Conservation (phyloP, 139 green algal species). For the Edaphochlamys debaryana region DNA sequence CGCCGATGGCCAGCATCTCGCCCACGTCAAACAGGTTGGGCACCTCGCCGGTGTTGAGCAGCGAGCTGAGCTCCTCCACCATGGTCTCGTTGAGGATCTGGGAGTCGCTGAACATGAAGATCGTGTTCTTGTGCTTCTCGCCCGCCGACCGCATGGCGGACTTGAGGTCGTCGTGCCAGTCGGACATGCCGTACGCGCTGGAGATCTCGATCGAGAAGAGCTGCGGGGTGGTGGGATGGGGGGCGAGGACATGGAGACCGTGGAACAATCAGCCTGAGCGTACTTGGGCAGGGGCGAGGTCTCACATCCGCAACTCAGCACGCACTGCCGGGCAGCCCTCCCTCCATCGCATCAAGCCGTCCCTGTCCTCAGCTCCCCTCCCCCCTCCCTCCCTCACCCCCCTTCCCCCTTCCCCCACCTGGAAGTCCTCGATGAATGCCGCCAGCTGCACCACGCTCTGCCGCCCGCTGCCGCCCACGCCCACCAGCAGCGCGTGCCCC, state of each 20-base stretch:
- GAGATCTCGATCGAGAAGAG: slow-evolving; percentile 71
- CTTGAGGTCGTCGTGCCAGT: slow-evolving; percentile 84
- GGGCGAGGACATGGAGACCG: no score
- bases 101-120: slow-evolving; percentile 81
- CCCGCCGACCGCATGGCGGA: slow-evolving; percentile 66
- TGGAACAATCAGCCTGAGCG: no score
- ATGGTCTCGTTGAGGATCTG: slow-evolving; percentile 73
- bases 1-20: slow-evolving; percentile 50
- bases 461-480: slow-evolving; percentile 71
- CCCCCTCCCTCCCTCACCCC: no score
- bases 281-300: no score
- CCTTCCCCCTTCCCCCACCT: no score
- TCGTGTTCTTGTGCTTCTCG: slow-evolving; percentile 54
- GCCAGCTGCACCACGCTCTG: slow-evolving; percentile 75
- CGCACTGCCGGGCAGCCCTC: no score
- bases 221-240: neutral
- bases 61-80: slow-evolving; percentile 81
- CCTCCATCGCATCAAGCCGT: no score
- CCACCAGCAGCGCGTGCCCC: slow-evolving; percentile 76
- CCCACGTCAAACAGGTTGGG: slow-evolving; percentile 74
- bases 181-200: slow-evolving; percentile 64
- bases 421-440: slow-evolving; percentile 71
- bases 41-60: slow-evolving; percentile 81
- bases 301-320: no score
- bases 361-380: no score